Conservation (phyloP, 108 stramenopile species). For the Mediolabrus comicus region DNA sequence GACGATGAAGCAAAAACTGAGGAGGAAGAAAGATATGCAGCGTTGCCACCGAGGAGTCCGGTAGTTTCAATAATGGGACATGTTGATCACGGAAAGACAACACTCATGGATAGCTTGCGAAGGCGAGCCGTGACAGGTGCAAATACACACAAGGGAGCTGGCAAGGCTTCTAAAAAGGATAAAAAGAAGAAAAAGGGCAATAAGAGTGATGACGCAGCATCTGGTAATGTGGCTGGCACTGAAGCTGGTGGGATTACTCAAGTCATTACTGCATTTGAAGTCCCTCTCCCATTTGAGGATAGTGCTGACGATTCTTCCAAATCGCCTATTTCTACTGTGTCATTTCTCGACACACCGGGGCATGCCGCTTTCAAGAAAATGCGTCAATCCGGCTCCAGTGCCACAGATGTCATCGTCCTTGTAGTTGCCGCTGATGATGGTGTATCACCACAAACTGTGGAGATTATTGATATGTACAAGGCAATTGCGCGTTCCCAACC, state of each 20-base stretch:
- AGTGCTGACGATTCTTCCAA: constrained; percentile 6
- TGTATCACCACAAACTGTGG: constrained; percentile 91
- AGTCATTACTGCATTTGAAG: constrained; percentile 92
- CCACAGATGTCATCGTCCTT: constrained; percentile 94
- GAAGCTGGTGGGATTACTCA: constrained; percentile 99
- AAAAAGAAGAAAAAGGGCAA: constrained; percentile 26
- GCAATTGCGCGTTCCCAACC: constrained; percentile 71
- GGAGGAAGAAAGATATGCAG: constrained; percentile 36
- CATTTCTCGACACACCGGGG: constrained; percentile 98
- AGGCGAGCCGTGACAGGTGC: constrained; percentile 29
- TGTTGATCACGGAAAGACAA: constrained; percentile 93
- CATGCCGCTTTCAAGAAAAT: constrained; percentile 95
- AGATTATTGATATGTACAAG: constrained; percentile 91
- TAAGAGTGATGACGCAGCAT: constrained; percentile 11
- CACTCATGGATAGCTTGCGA: constrained; percentile 79
- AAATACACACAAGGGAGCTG: constrained; percentile 7
- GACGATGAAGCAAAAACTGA: constrained; percentile 23
- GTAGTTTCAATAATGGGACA: constrained; percentile 89
- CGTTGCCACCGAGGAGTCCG: constrained; percentile 64
- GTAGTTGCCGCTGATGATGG: constrained; percentile 98
- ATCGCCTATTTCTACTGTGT: constrained; percentile 54
- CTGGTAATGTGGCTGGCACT: constrained; percentile 76
- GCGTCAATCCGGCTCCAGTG: constrained; percentile 89
- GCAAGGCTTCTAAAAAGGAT: constrained; percentile 4
- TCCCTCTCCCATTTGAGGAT: constrained; percentile 44